Conservation (phyloP, 176 grass and related monocot genomes). For the Pontederia paniculata region DNA sequence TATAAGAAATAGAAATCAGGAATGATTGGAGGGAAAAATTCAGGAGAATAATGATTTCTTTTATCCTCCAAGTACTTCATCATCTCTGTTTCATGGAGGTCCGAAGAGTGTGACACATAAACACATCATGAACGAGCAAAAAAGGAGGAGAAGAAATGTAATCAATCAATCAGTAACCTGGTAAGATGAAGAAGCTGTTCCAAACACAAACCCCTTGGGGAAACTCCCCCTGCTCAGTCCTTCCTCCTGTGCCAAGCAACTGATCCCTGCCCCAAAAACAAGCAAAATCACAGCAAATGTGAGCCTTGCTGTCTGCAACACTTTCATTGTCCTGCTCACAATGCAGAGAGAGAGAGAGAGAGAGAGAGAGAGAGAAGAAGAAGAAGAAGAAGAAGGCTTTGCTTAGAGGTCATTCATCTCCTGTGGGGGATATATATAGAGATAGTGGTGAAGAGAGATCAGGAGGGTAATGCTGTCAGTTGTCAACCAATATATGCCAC, state of each 20-base stretch:
- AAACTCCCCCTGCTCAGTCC: constrained; percentile 60
- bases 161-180: constrained; percentile 36
- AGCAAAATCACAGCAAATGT: constrained; percentile 6
- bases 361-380: background rate
- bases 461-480: too few species aligned
- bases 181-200: constrained; percentile 74
- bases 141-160: background rate
- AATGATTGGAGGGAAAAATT: too few species aligned
- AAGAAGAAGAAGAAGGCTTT: too few species aligned
- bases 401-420: background rate
- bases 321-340: background rate
- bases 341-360: background rate
- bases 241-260: constrained; percentile 25
- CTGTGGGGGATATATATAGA: background rate
- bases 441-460: background rate
- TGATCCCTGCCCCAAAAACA: constrained; percentile 12
- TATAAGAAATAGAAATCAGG: too few species aligned
- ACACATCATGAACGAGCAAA: too few species aligned
- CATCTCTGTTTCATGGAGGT: too few species aligned
- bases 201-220: constrained; percentile 79
- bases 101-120: too few species aligned
- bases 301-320: background rate
- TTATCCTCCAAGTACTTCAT: too few species aligned
- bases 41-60: too few species aligned
- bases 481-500: too few species aligned